Conservation (phyloP, 352 stramenopile genomes). For the Globisporangium nunn region DNA sequence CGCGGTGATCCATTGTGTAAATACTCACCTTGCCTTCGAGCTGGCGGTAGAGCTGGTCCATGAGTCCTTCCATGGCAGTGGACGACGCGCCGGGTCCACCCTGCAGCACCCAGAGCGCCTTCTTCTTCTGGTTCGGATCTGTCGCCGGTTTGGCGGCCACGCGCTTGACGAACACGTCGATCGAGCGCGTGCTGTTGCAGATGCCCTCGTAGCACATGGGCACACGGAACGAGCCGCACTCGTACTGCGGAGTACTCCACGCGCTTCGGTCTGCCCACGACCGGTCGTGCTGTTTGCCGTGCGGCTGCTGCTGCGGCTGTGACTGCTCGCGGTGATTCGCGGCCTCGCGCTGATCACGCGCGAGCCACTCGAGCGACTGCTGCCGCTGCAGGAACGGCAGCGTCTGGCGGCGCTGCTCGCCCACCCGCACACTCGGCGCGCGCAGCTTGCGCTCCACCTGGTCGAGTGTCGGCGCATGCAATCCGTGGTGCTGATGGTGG, state of each 20-base stretch:
- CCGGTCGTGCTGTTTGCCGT: neutral
- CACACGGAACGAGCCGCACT: constrained; percentile 25
- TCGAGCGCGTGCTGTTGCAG: constrained; percentile 17
- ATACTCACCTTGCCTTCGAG: constrained; percentile 44
- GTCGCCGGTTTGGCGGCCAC: constrained; percentile 18
- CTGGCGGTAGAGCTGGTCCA: constrained; percentile 47
- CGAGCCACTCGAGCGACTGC: constrained; percentile 17
- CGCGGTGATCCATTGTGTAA: constrained; percentile 67
- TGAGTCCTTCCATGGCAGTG: constrained; percentile 57
- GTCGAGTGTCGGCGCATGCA: neutral
- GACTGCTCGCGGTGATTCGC: neutral
- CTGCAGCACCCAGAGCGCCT: constrained; percentile 66
- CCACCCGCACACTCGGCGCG: constrained; percentile 6
- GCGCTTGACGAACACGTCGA: constrained; percentile 46
- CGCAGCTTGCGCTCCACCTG: neutral
- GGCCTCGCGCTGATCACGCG: neutral
- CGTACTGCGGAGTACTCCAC: constrained; percentile 11
- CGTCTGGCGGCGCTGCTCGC: constrained; percentile 9
- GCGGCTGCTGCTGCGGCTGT: neutral
- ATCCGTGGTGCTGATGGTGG: constrained; percentile 2
- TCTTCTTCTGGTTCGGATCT: constrained; percentile 13
- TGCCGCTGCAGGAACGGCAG: constrained; percentile 18
- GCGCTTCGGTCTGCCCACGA: neutral
- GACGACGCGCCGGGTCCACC: constrained; percentile 63
- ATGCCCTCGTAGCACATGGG: constrained; percentile 25